Base-by-base conservation (phyloP, 371 early-diverging fungal species). In the Mortierella sp. region DNA sequence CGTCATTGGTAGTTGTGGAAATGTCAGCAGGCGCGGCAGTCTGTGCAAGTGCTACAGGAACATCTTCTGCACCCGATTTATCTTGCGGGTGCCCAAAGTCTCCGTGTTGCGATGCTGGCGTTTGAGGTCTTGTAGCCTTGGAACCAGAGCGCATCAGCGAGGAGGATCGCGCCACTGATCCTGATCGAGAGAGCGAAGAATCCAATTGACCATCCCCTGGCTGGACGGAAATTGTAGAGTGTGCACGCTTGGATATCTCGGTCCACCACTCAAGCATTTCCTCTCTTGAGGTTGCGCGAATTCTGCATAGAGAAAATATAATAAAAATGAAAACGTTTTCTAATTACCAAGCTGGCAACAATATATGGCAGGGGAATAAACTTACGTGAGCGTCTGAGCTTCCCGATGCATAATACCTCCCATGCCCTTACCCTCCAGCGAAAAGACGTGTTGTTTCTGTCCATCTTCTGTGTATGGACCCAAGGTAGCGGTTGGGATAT, bases 241-340 rank as follows among this genome's bases (percentile, higher is more conserved):
- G 60, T 2, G 75, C 61, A 22, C 43, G 57, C 49, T 66, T 65
- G 17, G 75, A 69, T 3, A 64, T 6, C 26, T 75, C 75, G 13
- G 15, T 28, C 75, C 75, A 75, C 75, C 75, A 75, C 0, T 40
- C 55, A 42, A 75, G 12, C 70, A 75, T 69, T 22, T 75, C 75
- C 23, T 75, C 75, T 56, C 56, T 53, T 3, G 75, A 69, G 37
- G 45, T 53, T 9, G 75, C 66, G 8, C 75, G 66, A 15, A 75
- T 31, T 4, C 75, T 75, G 57, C 13, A 15, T 9, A 37, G 49
- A 37, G n/a, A 31, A 34, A 37, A 51, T 28, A 19, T 37, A 54
- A 23, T 32, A 4, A 23, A 13, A 15, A 63, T 17, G 32, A n/a
- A n/a, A n/a, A n/a, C n/a, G n/a, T n/a, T n/a, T n/a, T n/a, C n/a